phyloP scores from a whole-genome alignment of 306 rosid species.

The Cicer judaicum region DNA sequence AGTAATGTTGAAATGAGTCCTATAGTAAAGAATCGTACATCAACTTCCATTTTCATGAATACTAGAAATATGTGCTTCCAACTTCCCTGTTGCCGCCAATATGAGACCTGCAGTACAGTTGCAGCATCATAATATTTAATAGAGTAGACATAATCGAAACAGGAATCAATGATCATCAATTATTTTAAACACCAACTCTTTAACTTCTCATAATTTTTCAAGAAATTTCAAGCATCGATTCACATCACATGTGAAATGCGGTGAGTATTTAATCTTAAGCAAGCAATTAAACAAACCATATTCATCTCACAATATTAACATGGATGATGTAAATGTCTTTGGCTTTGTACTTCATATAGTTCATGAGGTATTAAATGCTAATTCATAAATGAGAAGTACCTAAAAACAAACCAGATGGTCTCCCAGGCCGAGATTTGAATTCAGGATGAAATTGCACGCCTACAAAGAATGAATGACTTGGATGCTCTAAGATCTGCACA shows the following conservation, averaged over 20 bases:
- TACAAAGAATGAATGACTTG: conserved; percentile 86
- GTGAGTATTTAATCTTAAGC: conserved; percentile 14
- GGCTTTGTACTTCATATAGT: not conserved
- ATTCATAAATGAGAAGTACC: conserved; percentile 55
- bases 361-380: conserved; percentile 1
- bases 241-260: conserved; percentile 30
- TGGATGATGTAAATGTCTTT: conserved; percentile 21
- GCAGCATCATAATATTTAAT: conserved; percentile 37
- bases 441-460: conserved; percentile 99
- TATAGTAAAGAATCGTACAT: conserved; percentile 23
- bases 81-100: conserved; percentile 82
- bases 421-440: conserved; percentile 92
- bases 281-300: conserved; percentile 11
- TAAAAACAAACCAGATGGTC: conserved; percentile 86
- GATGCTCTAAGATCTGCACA: conserved; percentile 88
- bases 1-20: conserved; percentile 17
- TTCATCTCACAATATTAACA: conserved; percentile 22
- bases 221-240: conserved; percentile 27
- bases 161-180: not conserved
- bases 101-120: conserved; percentile 76
- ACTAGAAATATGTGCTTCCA: conserved; percentile 60
- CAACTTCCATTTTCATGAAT: conserved; percentile 64
- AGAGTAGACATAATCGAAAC: conserved; percentile 13
- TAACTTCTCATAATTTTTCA: conserved; percentile 7
- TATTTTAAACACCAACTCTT: conserved; percentile 23